Evolutionary conservation across 768 basidiomycete species (phyloP).

Genomic region (Amanita rimosa): DNA sequence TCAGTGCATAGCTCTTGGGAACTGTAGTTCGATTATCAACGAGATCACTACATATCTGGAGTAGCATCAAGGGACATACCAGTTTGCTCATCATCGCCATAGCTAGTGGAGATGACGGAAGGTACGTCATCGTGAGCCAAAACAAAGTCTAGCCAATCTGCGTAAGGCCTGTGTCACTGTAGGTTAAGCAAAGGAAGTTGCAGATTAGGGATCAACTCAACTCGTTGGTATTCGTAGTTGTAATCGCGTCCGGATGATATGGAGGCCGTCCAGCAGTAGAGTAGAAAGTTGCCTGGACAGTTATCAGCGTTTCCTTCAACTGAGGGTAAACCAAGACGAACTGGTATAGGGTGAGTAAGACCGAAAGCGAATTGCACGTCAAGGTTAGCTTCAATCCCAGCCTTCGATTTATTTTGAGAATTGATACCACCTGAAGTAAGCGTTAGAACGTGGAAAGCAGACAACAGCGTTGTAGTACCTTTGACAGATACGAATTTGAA

Average conservation of each 20-base stretch:
- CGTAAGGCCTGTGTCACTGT: constrained; percentile 16
- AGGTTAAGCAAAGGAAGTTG: constrained; percentile 4
- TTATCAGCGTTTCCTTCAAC: constrained; percentile 5
- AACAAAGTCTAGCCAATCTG: constrained; percentile 50
- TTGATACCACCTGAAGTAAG: constrained; percentile 39
- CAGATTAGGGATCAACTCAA: constrained; percentile 7
- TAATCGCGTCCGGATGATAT: constrained; percentile 34
- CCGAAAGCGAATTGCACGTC: constrained; percentile 57
- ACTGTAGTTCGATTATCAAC: constrained; percentile 21
- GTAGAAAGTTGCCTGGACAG: constrained; percentile 34
- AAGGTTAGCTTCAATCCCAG: constrained; percentile 54
- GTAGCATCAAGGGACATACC: constrained; percentile 20
- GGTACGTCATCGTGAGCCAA: constrained; percentile 29
- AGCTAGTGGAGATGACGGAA: constrained; percentile 55
- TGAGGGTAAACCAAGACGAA: constrained; percentile 5
- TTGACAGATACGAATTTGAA: constrained; percentile 44
- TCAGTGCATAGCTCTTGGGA: constrained; percentile 37
- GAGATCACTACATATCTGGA: not conserved
- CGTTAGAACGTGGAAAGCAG: constrained; percentile 6
- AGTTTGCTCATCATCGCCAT: constrained; percentile 60
- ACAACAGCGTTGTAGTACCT: constrained; percentile 19
- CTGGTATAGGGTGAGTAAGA: constrained; percentile 45
- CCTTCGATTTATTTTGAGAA: constrained; percentile 33
- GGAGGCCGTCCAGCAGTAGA: constrained; percentile 55
- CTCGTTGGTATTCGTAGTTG: constrained; percentile 28